Conservation (phyloP, 176 grass and related monocot genomes). For the Tillandsia leiboldiana region DNA sequence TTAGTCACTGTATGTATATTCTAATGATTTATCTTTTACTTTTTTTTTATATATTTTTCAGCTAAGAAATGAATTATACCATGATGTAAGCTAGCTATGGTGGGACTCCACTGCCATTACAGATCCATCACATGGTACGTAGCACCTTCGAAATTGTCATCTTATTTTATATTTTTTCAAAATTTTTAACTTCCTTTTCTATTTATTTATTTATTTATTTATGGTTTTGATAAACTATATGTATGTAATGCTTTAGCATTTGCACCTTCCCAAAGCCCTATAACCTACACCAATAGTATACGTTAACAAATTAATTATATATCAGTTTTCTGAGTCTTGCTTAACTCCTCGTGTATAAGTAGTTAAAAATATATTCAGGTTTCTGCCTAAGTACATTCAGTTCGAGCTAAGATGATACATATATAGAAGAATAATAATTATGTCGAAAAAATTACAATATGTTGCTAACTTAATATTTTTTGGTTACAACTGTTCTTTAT, state of each 20-base stretch:
- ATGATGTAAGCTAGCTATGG: background rate
- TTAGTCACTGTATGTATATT: background rate
- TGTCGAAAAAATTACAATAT: too few species aligned
- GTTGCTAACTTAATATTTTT: too few species aligned
- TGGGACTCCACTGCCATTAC: slow-evolving; percentile 1
- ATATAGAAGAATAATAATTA: too few species aligned
- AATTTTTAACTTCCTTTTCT: background rate
- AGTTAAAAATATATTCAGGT: slow-evolving; percentile 14
- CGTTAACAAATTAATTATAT: slow-evolving; percentile 24
- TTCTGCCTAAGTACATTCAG: slow-evolving; percentile 25
- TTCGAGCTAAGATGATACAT: background rate
- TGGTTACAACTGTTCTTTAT: too few species aligned
- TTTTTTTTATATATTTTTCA: background rate
- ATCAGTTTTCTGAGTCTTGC: slow-evolving; percentile 5
- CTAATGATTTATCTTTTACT: background rate
- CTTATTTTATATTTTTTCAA: background rate
- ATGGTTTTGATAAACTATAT: background rate
- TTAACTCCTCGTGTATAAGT: slow-evolving; percentile 15
- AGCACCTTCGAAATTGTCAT: background rate
- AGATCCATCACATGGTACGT: background rate
- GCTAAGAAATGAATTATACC: background rate
- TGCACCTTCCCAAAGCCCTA: background rate
- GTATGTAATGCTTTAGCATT: background rate
- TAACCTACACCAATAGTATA: slow-evolving; percentile 16
- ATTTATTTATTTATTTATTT: background rate